Evolutionary conservation across 2,329 filamentous ascomycete genomes (phyloP), one percentile per base, ranked within the genome.

Genomic region (Colletotrichum orbiculare): DNA sequence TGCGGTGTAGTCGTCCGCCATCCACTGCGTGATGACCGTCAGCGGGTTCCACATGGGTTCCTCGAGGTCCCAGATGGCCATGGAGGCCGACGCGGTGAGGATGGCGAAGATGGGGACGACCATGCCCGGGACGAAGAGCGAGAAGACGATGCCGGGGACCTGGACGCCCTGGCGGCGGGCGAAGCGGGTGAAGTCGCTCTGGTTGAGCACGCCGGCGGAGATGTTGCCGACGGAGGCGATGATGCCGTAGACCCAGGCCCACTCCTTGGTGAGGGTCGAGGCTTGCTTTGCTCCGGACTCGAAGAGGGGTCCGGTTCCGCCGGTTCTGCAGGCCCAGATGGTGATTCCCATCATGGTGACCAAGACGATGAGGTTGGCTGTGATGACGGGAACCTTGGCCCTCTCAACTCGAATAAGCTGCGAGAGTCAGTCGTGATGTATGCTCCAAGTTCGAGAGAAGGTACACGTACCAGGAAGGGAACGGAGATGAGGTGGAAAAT

Each of bases 401-500:
- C 78, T 79, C 64, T 84, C 82, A 0, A 82, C 82, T 0, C 77
- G 76, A n/a, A 85, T 78, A 72, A 79, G 54, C 67, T 68, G 10
- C 17, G 34, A 17, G 2, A n/a, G 41, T 63, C 2, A 68, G 47
- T 8, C 10, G 1, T 38, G 3, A 9, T 6, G 11, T 11, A 11
- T 8, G 33, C 17, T 5, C 13, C 2, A 7, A 12, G 0, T 38
- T 9, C 12, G 6, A 1, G 4, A 25, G 25, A 38, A 6, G 8
- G 3, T 6, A 7, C 11, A n/a, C 64, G 38, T 17, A 73, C 81
- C 3, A 85, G 71, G 64, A 85, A 82, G 0, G 82, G 83, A 0
- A 78, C 74, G 13, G 83, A 83, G 17, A 82, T 69, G 37, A 81
- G 75, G 77, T 83, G 85, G 71, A 85, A 85, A 46, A 85, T 71